Evolutionary conservation across 768 basidiomycete species (phyloP), one percentile per base, ranked within the genome.

Genomic region (Agaricus blazei): DNA sequence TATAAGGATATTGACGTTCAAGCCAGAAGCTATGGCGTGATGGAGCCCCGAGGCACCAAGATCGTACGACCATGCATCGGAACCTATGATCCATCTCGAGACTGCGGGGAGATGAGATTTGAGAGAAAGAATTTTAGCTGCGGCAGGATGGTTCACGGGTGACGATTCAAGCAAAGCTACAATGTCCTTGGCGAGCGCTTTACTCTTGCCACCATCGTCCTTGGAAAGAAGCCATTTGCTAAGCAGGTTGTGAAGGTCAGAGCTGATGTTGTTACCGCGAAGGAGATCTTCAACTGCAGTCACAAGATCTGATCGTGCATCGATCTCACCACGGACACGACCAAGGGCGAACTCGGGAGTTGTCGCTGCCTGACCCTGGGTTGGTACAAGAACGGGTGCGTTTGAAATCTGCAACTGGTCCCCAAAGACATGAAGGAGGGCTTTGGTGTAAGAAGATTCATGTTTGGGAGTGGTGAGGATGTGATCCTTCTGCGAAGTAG

Each of bases 31-130:
- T 52, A 98, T 89, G 63, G 87, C 85, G 62, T 98, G 97, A 68
- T 99, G 96, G 38, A 99, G 76, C 47, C 96, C 97, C 1, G 93
- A 96, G 2, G 93, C 84, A 41, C 96, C 97, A 41, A 98, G 83
- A 70, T 98, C 97, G 67, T 97, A 93, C 0, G 95, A 89, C 97
- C 97, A 98, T 0, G 92, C 90, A 67, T 99, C 97, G 19, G 95
- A 98, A 19, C 96, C 94, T 62, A 99, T 88, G 69, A 99, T 98
- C 97, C 97, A 99, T 56, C 90, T 79, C 6, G 91, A 93, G 37
- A 75, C 75, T 7, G 84, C 74, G 41, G 81, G 73, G 62, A 97
- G 82, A 61, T 85, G 81, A 19, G 80, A 70, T 40, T 78, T 77
- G 9, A 88, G 73, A 14, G 77, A 64, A 37, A 92, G 77, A 44